These are phyloP conservation scores for Sapria himalayana DNA, from an alignment of 345 rosid species.

Conservation along the genomic window DNA sequence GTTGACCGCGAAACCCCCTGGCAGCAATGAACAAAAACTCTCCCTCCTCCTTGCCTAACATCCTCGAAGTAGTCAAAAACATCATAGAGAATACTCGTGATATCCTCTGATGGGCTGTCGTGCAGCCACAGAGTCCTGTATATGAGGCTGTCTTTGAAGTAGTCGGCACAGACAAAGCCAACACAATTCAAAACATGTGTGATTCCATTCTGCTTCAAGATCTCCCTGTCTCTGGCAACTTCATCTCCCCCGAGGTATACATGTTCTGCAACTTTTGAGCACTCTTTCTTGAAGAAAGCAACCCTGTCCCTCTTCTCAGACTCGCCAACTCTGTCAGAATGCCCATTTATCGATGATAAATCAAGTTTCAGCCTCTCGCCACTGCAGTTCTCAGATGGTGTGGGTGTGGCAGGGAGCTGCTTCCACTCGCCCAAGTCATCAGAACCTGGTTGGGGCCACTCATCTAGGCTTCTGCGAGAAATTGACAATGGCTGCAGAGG, in stretches of 20 bases:
- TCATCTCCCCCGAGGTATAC: slow-evolving; percentile 95
- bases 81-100: slow-evolving; percentile 88
- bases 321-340: slow-evolving; percentile 49
- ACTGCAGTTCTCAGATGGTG: slow-evolving; percentile 59
- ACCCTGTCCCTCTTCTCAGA: slow-evolving; percentile 71
- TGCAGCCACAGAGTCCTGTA: slow-evolving; percentile 96
- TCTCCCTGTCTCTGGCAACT: slow-evolving; percentile 69
- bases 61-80: slow-evolving; percentile 99
- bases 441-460: slow-evolving; percentile 95
- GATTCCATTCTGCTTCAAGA: slow-evolving; percentile 63
- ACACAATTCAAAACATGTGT: slow-evolving; percentile 90
- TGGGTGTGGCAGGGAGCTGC: slow-evolving; percentile 65
- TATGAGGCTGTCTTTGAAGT: slow-evolving; percentile 68
- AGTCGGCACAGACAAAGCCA: slow-evolving; percentile 96
- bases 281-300: slow-evolving; percentile 88
- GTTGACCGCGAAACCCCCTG: slow-evolving; percentile 98
- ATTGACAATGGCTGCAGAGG: slow-evolving; percentile 87
- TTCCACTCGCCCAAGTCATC: slow-evolving; percentile 98
- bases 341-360: slow-evolving; percentile 52
- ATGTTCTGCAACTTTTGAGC: slow-evolving; percentile 92
- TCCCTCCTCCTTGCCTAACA: slow-evolving; percentile 77
- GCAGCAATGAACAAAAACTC: slow-evolving; percentile 92
- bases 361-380: slow-evolving; percentile 92
- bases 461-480: slow-evolving; percentile 82
- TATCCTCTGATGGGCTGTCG: slow-evolving; percentile 97